Evolutionary conservation across 495 filamentous ascomycete genomes (phyloP).

Genomic region (Talaromyces proteolyticus): DNA sequence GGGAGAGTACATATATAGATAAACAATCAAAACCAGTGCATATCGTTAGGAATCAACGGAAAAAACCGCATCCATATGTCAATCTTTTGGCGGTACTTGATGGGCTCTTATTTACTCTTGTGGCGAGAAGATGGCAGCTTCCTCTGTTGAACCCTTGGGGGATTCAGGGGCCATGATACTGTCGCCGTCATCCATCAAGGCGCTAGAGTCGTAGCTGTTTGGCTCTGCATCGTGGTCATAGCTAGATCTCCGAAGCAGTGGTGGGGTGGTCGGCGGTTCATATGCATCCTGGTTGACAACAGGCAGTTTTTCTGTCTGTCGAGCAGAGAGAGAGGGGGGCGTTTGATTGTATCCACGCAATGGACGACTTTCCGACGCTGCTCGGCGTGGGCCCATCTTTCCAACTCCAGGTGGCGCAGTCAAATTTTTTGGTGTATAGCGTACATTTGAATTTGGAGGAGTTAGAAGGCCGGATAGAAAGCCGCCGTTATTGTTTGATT

Average conservation of each 20-base stretch:
- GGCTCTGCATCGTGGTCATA: conserved; percentile 70
- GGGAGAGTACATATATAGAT: neutral
- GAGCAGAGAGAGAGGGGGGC: conserved; percentile 24
- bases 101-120: neutral
- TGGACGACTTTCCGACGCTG: conserved; percentile 33
- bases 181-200: conserved; percentile 31
- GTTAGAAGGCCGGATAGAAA: conserved; percentile 77
- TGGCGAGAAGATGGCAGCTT: neutral
- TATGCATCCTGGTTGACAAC: conserved; percentile 9
- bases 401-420: conserved; percentile 41
- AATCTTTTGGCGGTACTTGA: neutral
- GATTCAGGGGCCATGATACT: conserved; percentile 26
- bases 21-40: neutral
- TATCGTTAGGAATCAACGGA: neutral
- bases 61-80: neutral
- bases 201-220: conserved; percentile 27
- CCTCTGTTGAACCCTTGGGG: neutral
- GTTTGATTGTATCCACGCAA: conserved; percentile 26
- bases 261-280: conserved; percentile 57
- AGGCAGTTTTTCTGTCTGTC: conserved; percentile 24
- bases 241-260: conserved; percentile 58
- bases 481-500: conserved; percentile 40
- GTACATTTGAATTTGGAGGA: conserved; percentile 65
- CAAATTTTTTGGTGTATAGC: conserved; percentile 42
- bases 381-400: conserved; percentile 17